These are phyloP conservation scores for Wickerhamiella musiphila DNA, from an alignment of 805 yeast species.

Conservation along the genomic window DNA sequence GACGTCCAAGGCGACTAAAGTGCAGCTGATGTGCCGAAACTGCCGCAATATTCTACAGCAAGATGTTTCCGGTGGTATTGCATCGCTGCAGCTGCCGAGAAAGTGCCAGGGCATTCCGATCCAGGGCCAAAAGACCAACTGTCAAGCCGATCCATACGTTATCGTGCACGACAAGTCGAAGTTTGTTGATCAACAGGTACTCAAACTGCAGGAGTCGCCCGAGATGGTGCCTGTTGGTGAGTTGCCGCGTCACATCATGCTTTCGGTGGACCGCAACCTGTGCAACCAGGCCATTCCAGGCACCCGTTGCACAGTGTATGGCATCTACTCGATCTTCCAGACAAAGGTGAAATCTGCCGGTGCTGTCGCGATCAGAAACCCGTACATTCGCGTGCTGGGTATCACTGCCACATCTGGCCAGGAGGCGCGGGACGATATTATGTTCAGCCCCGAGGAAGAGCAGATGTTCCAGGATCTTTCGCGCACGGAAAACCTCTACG, in stretches of 20 bases:
- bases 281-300: conserved; percentile 92
- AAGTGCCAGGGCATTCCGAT: conserved; percentile 44
- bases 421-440: conserved; percentile 39
- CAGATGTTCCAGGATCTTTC: conserved; percentile 74
- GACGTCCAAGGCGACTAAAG: conserved; percentile 67
- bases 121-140: conserved; percentile 29
- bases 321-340: conserved; percentile 83
- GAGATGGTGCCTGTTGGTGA: conserved; percentile 99
- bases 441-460: conserved; percentile 83
- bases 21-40: conserved; percentile 70
- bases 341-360: conserved; percentile 36
- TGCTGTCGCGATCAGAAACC: conserved; percentile 78
- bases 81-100: conserved; percentile 50
- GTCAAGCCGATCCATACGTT: conserved; percentile 86
- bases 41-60: conserved; percentile 69
- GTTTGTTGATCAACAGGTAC: conserved; percentile 88
- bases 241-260: conserved; percentile 83
- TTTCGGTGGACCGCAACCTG: conserved; percentile 77
- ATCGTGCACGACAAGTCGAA: conserved; percentile 84
- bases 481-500: conserved; percentile 70
- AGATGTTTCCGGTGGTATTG: conserved; percentile 48
- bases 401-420: conserved; percentile 69
- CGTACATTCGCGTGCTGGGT: conserved; percentile 76
- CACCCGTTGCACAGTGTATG: conserved; percentile 77
- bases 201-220: conserved; percentile 92